Conservation (phyloP, 2,329 filamentous ascomycete species). For the Cyclaneusma minus region DNA sequence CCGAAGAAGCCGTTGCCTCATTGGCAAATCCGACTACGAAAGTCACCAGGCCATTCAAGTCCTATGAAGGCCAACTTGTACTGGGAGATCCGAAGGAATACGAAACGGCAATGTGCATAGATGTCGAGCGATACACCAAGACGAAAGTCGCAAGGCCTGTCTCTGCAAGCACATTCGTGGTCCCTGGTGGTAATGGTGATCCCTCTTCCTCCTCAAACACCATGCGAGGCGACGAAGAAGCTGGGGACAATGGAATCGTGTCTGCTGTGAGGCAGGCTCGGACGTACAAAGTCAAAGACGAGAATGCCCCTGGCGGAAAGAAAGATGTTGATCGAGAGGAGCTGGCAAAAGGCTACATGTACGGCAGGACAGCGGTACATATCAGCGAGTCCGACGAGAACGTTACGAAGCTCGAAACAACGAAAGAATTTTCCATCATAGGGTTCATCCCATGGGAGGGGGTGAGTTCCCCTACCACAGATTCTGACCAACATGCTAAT, state of each 20-base stretch:
- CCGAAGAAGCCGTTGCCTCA: conserved; percentile 71
- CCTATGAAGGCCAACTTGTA: conserved; percentile 65
- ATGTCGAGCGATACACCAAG: conserved; percentile 81
- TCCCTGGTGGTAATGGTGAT: conserved; percentile 28
- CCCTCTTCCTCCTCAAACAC: conserved; percentile 35
- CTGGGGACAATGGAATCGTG: conserved; percentile 32
- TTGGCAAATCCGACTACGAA: conserved; percentile 67
- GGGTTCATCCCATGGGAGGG: conserved; percentile 68
- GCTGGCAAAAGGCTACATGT: conserved; percentile 85
- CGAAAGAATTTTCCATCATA: conserved; percentile 61
- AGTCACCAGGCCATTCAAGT: conserved; percentile 55
- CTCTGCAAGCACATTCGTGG: conserved; percentile 62
- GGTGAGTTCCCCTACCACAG: conserved; percentile 27
- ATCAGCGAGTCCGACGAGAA: conserved; percentile 79
- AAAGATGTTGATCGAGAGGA: conserved; percentile 67
- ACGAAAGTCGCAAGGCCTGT: conserved; percentile 63
- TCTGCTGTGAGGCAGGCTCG: conserved; percentile 61
- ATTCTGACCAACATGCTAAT: conserved; percentile 1
- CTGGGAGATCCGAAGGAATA: conserved; percentile 65
- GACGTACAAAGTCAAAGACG: conserved; percentile 67
- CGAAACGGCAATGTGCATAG: conserved; percentile 62
- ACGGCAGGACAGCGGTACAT: conserved; percentile 80
- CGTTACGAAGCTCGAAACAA: conserved; percentile 73
- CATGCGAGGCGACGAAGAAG: conserved; percentile 21
- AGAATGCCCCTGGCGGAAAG: conserved; percentile 60